These are phyloP conservation scores for Fomitiporia mediterranea DNA, from an alignment of 1,284 basidiomycete genomes.

Conservation along the genomic window DNA sequence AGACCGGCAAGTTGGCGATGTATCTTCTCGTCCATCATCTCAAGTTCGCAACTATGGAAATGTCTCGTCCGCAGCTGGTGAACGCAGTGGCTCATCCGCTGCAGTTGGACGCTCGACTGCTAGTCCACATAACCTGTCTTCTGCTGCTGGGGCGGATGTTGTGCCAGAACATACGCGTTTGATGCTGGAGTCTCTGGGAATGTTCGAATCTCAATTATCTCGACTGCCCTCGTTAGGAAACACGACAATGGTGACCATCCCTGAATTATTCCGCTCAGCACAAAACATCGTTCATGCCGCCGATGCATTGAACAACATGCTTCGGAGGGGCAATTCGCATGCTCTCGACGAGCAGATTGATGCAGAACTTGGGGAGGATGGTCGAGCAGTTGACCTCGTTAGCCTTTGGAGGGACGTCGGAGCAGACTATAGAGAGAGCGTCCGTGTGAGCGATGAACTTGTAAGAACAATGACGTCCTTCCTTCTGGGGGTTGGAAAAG, in stretches of 20 bases:
- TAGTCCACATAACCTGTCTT: conserved; percentile 10
- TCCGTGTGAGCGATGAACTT: conserved; percentile 69
- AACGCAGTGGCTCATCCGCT: conserved; percentile 9
- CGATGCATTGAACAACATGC: conserved; percentile 56
- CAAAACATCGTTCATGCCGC: conserved; percentile 59
- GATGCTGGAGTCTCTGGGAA: conserved; percentile 60
- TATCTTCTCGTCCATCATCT: conserved; percentile 16
- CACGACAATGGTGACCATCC: conserved; percentile 37
- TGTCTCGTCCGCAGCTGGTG: conserved; percentile 7
- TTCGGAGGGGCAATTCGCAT: conserved; percentile 48
- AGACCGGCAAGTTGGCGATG: conserved; percentile 4
- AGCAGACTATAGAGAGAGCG: conserved; percentile 62
- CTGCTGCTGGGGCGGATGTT: conserved; percentile 18
- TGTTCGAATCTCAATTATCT: conserved; percentile 63
- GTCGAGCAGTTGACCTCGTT: conserved; percentile 35
- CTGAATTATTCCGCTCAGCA: conserved; percentile 55
- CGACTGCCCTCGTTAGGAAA: conserved; percentile 45
- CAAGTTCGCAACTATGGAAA: conserved; percentile 7
- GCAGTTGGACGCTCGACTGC: neutral
- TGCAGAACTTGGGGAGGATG: conserved; percentile 56
- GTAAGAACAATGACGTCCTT: conserved; percentile 70
- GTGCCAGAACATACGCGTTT: conserved; percentile 57
- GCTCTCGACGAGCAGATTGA: conserved; percentile 70
- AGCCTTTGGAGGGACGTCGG: conserved; percentile 65
- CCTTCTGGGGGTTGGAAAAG: conserved; percentile 63